Base-by-base conservation (phyloP, 345 rosid genomes). In the Mangifera indica region DNA sequence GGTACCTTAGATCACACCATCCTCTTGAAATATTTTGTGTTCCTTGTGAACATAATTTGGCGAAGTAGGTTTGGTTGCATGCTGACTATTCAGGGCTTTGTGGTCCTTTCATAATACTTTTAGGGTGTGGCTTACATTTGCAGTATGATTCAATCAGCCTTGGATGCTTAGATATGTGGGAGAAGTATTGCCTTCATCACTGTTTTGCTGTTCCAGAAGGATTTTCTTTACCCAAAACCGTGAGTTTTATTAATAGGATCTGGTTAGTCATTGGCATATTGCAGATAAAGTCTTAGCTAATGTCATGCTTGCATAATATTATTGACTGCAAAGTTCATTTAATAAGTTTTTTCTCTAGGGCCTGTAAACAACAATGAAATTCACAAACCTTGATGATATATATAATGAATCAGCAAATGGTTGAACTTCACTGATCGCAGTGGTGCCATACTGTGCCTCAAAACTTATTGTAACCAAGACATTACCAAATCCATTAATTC, bases 151-250 rank as follows among this genome's bases (percentile, higher is more conserved):
- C 88, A 82, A 62, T 85, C 89, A 1, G 80, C 77, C 74, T 55
- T 91, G 71, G 96, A 86, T 51, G 88, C 56, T 76, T 90, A 78
- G 73, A 77, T 59, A 68, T 88, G 83, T 94, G 98, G 98, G 92
- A 90, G 84, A 70, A 72, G 51, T 92, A 91, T 77, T 89, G 93
- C 78, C 72, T 89, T 75, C 78, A 57, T 65, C 84, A 81, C 76
- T 87, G 89, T 82, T 95, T 95, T 67, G 73, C 83, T 0, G 89
- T 89, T 80, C 99, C 97, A 24, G 73, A 92, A 66, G 93, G 90
- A 1, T 88, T 92, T 79, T 73, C 80, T 32, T 63, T 87, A 14
- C 88, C 87, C 11, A 63, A 71, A 66, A 84, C 26, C 80, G 99
- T 92, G 85, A 13, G 95, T 63, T 65, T 70, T 61, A 17, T 9